Percentiles rank a stretch among this genome's conserved stretches.
These are phyloP conservation scores for Diaporthe velutina DNA, from an alignment of 2,329 filamentous ascomycete genomes.

Conservation along the genomic window DNA sequence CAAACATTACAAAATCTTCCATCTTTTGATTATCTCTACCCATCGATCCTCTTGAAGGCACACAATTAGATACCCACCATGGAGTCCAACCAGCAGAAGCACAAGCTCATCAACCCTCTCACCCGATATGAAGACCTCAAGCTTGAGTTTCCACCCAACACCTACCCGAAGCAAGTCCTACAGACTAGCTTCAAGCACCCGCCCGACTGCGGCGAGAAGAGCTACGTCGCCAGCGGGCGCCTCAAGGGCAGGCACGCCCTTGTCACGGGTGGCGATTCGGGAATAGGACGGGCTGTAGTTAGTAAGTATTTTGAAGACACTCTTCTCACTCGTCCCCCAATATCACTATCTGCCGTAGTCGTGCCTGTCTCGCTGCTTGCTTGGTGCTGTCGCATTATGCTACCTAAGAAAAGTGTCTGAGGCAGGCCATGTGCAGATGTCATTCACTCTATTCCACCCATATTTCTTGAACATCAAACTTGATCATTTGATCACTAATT, in stretches of 20 bases:
- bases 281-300: slow-evolving; percentile 8
- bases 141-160: background rate
- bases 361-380: background rate
- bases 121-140: slow-evolving; percentile 6
- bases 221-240: slow-evolving; percentile 1
- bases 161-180: background rate
- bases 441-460: background rate
- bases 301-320: background rate
- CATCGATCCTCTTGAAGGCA: too few relatives aligned
- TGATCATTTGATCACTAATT: background rate
- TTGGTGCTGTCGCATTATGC: too few relatives aligned
- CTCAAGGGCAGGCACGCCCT: slow-evolving; percentile 20
- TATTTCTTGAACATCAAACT: background rate
- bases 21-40: too few relatives aligned
- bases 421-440: background rate
- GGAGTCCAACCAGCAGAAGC: background rate
- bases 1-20: too few relatives aligned
- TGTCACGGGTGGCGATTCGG: slow-evolving; percentile 7
- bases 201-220: slow-evolving; percentile 13
- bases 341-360: too few relatives aligned
- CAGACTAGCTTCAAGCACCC: slow-evolving; percentile 21
- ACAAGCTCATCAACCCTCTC: slow-evolving; percentile 17
- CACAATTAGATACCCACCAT: background rate
- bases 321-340: background rate
- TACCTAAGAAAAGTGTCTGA: too few relatives aligned